A percentile compares a stretch with the other conserved stretches of the same genome.
phyloP scores from a whole-genome alignment of 1,284 basidiomycete genomes.

The Ganoderma meredithae region DNA sequence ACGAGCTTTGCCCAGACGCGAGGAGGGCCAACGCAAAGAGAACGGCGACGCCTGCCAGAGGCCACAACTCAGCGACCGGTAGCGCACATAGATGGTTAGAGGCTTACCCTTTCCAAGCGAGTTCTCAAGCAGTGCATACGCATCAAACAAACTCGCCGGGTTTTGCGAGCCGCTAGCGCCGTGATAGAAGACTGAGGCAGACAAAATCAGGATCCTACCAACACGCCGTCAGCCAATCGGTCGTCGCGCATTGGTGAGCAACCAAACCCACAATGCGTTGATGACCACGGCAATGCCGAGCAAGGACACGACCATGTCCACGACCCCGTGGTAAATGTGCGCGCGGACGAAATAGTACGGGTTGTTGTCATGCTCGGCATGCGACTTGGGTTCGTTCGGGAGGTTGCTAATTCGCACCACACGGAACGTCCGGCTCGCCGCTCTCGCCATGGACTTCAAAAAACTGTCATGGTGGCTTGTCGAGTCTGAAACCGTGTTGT shows the following conservation, averaged over 20 bases:
- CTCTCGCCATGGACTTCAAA: constrained; percentile 7
- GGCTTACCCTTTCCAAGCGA: constrained; percentile 72
- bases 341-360: constrained; percentile 71
- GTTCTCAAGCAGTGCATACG: constrained; percentile 74
- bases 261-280: constrained; percentile 71
- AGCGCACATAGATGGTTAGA: background rate
- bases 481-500: constrained; percentile 13
- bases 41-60: constrained; percentile 68
- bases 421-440: constrained; percentile 30
- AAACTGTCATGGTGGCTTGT: background rate
- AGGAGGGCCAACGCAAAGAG: constrained; percentile 89
- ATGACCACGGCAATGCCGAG: constrained; percentile 88
- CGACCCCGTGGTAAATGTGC: constrained; percentile 82
- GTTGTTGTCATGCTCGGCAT: constrained; percentile 64
- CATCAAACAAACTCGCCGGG: constrained; percentile 84
- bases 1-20: constrained; percentile 91
- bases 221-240: constrained; percentile 22
- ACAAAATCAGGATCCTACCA: constrained; percentile 71
- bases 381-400: constrained; percentile 34
- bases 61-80: background rate
- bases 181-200: constrained; percentile 80
- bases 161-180: constrained; percentile 46
- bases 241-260: background rate
- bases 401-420: constrained; percentile 30
- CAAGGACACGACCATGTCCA: constrained; percentile 71